phyloP scores from a whole-genome alignment of 2,329 filamentous ascomycete species.

The Beauveria rudraprayagi region DNA sequence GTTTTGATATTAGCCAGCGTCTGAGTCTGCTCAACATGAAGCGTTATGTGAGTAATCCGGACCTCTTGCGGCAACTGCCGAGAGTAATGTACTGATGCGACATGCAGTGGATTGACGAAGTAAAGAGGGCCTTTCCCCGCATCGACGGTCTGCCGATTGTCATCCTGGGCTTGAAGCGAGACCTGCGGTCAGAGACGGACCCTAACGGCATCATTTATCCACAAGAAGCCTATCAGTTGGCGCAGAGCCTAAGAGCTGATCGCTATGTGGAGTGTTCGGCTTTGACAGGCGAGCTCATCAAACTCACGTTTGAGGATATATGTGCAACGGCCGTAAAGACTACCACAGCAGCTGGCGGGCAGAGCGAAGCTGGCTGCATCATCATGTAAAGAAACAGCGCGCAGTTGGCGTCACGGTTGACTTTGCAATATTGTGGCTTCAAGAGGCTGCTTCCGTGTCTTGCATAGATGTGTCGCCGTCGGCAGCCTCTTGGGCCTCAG shows the following conservation, averaged over 20 bases:
- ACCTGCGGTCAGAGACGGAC: slow-evolving; percentile 49
- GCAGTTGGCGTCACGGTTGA: not conserved
- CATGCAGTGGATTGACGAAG: slow-evolving; percentile 48
- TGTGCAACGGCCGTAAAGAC: slow-evolving; percentile 47
- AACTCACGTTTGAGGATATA: slow-evolving; percentile 52
- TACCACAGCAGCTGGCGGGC: slow-evolving; percentile 37
- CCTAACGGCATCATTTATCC: slow-evolving; percentile 54
- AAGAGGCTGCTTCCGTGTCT: slow-evolving; percentile 20
- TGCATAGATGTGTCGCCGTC: slow-evolving; percentile 32
- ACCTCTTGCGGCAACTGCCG: not conserved
- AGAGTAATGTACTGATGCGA: not conserved
- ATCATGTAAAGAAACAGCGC: slow-evolving; percentile 32
- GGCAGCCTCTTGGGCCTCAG: slow-evolving; percentile 23
- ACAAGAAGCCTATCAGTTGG: slow-evolving; percentile 48
- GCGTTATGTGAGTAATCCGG: slow-evolving; percentile 36
- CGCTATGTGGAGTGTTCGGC: slow-evolving; percentile 59
- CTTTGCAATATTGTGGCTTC: slow-evolving; percentile 8
- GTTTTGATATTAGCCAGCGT: slow-evolving; percentile 54
- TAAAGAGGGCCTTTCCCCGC: slow-evolving; percentile 38
- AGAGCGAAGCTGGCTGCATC: slow-evolving; percentile 48
- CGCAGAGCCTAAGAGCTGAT: slow-evolving; percentile 52
- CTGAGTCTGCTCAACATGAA: slow-evolving; percentile 51
- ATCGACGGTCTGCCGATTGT: slow-evolving; percentile 45
- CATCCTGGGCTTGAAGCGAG: slow-evolving; percentile 52
- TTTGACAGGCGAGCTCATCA: slow-evolving; percentile 49